phyloP scores from a whole-genome alignment of 2,329 filamentous ascomycete species.

The Fusarium gaditjirri region DNA sequence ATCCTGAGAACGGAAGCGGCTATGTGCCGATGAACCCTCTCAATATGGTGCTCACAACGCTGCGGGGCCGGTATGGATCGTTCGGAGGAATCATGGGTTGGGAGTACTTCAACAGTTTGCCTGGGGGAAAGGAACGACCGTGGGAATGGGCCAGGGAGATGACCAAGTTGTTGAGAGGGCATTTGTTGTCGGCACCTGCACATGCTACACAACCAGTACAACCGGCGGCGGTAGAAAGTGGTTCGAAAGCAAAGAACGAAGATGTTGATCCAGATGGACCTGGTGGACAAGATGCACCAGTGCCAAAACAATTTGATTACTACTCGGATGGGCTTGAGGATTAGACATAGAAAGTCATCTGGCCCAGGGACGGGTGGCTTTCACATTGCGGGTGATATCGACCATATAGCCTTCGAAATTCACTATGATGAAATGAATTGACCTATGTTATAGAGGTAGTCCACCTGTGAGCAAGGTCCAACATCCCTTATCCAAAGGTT shows the following conservation, averaged over 20 bases:
- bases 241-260: background rate
- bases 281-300: constrained; percentile 42
- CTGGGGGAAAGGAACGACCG: constrained; percentile 69
- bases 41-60: constrained; percentile 53
- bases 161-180: constrained; percentile 57
- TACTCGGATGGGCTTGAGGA: constrained; percentile 47
- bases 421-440: background rate
- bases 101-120: constrained; percentile 90
- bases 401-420: background rate
- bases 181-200: constrained; percentile 18
- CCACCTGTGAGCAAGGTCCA: background rate
- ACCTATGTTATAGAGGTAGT: too few relatives aligned
- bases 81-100: constrained; percentile 95
- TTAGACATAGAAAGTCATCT: background rate
- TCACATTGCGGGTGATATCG: background rate
- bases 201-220: background rate
- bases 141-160: constrained; percentile 84
- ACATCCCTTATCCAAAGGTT: background rate
- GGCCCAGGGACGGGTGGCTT: background rate
- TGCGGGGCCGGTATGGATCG: constrained; percentile 64
- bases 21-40: constrained; percentile 62
- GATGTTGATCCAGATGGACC: constrained; percentile 44
- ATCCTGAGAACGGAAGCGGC: constrained; percentile 74
- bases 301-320: constrained; percentile 50
- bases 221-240: background rate